phyloP scores from a whole-genome alignment of 768 basidiomycete species.

The Calocybe cyanea region DNA sequence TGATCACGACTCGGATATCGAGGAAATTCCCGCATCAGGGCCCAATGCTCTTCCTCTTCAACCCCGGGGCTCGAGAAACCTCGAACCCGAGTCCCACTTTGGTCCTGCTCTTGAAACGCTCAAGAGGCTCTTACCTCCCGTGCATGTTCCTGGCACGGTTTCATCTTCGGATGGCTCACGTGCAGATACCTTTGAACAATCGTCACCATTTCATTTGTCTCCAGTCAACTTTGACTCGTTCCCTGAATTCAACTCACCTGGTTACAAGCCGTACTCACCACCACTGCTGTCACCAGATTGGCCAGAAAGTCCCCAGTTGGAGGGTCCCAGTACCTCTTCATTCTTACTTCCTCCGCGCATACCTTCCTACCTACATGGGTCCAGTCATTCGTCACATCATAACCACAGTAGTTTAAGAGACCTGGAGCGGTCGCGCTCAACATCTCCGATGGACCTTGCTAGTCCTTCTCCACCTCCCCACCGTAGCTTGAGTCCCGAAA shows the following conservation, averaged over 20 bases:
- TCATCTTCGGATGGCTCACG: conserved; percentile 1
- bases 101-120: conserved; percentile 28
- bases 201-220: neutral
- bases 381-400: neutral
- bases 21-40: conserved; percentile 40
- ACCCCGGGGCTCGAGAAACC: conserved; percentile 11
- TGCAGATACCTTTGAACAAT: neutral
- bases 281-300: conserved; percentile 4
- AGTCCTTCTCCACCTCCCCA: conserved; percentile 29
- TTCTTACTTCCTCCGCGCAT: neutral
- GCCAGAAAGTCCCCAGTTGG: conserved; percentile 1
- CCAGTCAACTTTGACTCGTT: neutral
- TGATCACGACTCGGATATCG: conserved; percentile 49
- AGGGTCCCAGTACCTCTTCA: conserved; percentile 4
- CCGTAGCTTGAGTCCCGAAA: conserved; percentile 8
- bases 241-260: conserved; percentile 6
- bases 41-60: conserved; percentile 21
- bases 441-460: conserved; percentile 46
- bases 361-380: conserved; percentile 2
- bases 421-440: conserved; percentile 30
- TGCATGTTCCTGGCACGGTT: conserved; percentile 12
- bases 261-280: conserved; percentile 8
- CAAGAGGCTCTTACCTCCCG: conserved; percentile 28
- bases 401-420: neutral
- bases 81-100: conserved; percentile 9